phyloP scores from a whole-genome alignment of 495 filamentous ascomycete genomes.

The Pseudoneurospora amorphoporcata region DNA sequence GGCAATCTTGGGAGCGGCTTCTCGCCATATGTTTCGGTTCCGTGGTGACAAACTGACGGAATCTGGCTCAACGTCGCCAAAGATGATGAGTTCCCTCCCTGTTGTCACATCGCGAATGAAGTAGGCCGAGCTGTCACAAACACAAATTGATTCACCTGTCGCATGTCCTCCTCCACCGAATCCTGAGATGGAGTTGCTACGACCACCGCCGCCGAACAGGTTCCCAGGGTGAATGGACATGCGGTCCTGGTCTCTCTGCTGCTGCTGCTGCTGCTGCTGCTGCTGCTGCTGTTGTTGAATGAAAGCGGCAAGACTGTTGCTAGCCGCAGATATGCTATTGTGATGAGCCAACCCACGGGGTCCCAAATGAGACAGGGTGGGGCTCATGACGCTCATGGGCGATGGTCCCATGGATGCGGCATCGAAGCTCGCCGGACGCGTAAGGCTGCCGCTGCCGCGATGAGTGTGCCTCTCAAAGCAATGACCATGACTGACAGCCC shows the following conservation, averaged over 20 bases:
- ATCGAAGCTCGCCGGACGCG: slow-evolving; percentile 31
- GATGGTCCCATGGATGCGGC: slow-evolving; percentile 8
- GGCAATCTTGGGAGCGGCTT: slow-evolving; percentile 74
- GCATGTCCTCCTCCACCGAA: slow-evolving; percentile 6
- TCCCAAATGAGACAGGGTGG: background rate
- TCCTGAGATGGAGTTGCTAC: slow-evolving; percentile 14
- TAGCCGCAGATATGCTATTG: slow-evolving; percentile 7
- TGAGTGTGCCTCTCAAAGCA: slow-evolving; percentile 66
- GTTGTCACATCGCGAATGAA: slow-evolving; percentile 69
- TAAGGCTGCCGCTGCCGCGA: slow-evolving; percentile 39
- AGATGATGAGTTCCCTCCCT: slow-evolving; percentile 73
- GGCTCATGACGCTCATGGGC: background rate
- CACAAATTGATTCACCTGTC: slow-evolving; percentile 39
- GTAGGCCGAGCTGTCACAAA: slow-evolving; percentile 78
- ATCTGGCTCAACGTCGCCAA: slow-evolving; percentile 93
- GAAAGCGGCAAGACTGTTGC: slow-evolving; percentile 8
- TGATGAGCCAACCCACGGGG: slow-evolving; percentile 12
- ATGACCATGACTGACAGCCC: slow-evolving; percentile 75
- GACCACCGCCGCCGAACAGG: slow-evolving; percentile 2
- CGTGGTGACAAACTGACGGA: slow-evolving; percentile 70
- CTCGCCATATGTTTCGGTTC: slow-evolving; percentile 68
- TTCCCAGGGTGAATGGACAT: background rate
- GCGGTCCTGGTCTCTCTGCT: slow-evolving; percentile 7
- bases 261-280: slow-evolving; percentile 13
- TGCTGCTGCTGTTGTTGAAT: slow-evolving; percentile 16